Evolutionary conservation across 208 protist species (phyloP).

Genomic region (Leptomonas pyrrhocoris): DNA sequence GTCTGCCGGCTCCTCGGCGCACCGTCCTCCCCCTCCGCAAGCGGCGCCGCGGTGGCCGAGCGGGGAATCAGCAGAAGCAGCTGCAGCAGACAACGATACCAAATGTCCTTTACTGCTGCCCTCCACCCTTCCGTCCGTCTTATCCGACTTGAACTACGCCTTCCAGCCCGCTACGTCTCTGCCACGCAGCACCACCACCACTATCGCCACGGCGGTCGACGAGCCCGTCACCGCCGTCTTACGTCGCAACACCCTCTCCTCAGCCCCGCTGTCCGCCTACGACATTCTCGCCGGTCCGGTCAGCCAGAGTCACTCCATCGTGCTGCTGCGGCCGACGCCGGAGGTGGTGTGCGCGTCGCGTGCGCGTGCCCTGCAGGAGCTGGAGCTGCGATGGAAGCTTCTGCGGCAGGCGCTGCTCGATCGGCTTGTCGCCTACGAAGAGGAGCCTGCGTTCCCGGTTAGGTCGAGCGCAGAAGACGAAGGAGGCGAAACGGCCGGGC

Average conservation of each 20-base stretch:
- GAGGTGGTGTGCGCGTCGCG: conserved; percentile 39
- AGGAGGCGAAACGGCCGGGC: background rate
- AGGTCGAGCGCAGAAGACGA: background rate
- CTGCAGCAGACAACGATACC: background rate
- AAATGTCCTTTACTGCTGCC: conserved; percentile 57
- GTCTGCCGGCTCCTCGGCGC: background rate
- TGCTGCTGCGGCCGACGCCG: conserved; percentile 57
- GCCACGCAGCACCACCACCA: background rate
- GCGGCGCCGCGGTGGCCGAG: background rate
- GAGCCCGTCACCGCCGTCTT: conserved; percentile 22
- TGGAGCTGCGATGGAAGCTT: conserved; percentile 47
- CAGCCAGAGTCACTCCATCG: conserved; percentile 49
- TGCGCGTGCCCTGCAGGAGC: conserved; percentile 43
- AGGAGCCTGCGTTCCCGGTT: conserved; percentile 26
- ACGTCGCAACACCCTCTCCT: conserved; percentile 46
- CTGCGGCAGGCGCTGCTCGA: conserved; percentile 48
- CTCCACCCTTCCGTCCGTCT: conserved; percentile 51
- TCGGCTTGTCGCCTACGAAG: conserved; percentile 40
- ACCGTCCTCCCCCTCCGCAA: background rate
- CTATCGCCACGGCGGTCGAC: background rate
- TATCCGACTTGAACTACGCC: conserved; percentile 68
- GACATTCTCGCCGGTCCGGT: conserved; percentile 54
- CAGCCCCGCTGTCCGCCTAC: conserved; percentile 42
- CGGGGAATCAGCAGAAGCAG: background rate
- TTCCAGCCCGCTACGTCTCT: conserved; percentile 24